Conservation (phyloP, 2,329 filamentous ascomycete species). For the Exserohilum turcica region DNA sequence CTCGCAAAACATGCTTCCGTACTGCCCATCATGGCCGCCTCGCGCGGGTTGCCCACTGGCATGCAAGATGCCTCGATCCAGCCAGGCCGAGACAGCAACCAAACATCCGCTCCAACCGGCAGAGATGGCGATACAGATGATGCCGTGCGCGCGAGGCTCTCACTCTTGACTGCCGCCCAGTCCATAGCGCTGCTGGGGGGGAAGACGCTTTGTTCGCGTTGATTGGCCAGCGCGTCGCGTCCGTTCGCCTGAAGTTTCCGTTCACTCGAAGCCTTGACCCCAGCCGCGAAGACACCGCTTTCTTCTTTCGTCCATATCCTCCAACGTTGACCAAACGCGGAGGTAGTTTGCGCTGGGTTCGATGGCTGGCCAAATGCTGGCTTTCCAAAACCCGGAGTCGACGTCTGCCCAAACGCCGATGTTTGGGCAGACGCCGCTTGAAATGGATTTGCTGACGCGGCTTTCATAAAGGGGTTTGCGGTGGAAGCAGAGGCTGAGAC, state of each 20-base stretch:
- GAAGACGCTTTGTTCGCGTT: constrained; percentile 13
- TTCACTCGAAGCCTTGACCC: constrained; percentile 15
- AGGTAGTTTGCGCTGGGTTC: constrained; percentile 52
- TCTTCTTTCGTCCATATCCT: constrained; percentile 8
- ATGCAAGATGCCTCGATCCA: constrained; percentile 23
- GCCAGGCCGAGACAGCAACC: constrained; percentile 19
- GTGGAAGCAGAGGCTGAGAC: constrained; percentile 11
- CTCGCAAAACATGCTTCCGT: neutral
- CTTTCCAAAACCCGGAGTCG: constrained; percentile 40
- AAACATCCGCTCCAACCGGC: constrained; percentile 12
- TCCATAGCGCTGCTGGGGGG: constrained; percentile 5
- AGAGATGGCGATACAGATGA: constrained; percentile 25
- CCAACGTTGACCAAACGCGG: constrained; percentile 43
- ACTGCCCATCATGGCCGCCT: constrained; percentile 11
- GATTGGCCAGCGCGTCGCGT: constrained; percentile 30
- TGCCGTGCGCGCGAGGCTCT: constrained; percentile 12
- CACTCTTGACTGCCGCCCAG: constrained; percentile 9
- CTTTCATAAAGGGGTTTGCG: constrained; percentile 36
- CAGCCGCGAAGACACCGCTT: constrained; percentile 8
- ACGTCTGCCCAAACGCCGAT: constrained; percentile 27
- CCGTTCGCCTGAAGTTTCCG: constrained; percentile 20
- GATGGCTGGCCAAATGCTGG: constrained; percentile 51
- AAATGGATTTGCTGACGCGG: constrained; percentile 11
- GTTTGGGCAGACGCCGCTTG: constrained; percentile 45
- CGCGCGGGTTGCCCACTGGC: constrained; percentile 2